Percentiles rank a stretch among this genome's conserved stretches.
Evolutionary conservation across 2,329 filamentous ascomycete genomes (phyloP).

Genomic region (Zasmidium cellare): DNA sequence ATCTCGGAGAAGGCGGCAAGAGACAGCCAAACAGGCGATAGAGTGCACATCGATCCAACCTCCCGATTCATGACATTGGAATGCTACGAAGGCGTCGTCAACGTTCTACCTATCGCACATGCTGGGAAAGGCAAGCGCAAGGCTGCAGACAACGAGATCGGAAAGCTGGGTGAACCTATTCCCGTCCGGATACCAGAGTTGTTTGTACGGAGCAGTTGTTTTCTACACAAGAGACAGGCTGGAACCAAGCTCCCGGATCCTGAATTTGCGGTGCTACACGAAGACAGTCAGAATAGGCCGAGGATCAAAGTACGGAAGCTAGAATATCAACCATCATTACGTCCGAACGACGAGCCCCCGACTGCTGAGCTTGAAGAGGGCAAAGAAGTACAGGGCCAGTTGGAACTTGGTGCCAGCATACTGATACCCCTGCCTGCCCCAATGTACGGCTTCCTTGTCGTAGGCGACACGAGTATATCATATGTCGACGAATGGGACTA

Average conservation of each 20-base stretch:
- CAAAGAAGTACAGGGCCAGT: slow-evolving; percentile 47
- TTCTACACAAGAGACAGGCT: slow-evolving; percentile 56
- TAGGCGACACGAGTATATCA: slow-evolving; percentile 68
- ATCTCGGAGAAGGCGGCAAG: slow-evolving; percentile 62
- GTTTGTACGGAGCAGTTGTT: slow-evolving; percentile 65
- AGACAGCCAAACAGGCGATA: slow-evolving; percentile 79
- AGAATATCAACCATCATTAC: slow-evolving; percentile 48
- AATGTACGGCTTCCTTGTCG: slow-evolving; percentile 49
- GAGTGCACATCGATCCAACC: slow-evolving; percentile 80
- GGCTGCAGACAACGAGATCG: slow-evolving; percentile 48
- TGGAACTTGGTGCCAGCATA: slow-evolving; percentile 62
- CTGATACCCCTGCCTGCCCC: slow-evolving; percentile 62
- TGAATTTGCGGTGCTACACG: slow-evolving; percentile 64
- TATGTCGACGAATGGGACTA: slow-evolving; percentile 77
- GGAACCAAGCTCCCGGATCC: slow-evolving; percentile 50
- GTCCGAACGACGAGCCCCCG: slow-evolving; percentile 47
- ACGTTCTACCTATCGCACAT: slow-evolving; percentile 61
- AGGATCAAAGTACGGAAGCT: slow-evolving; percentile 58
- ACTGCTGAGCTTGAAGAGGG: slow-evolving; percentile 56
- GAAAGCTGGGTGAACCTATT: slow-evolving; percentile 62
- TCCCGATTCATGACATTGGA: slow-evolving; percentile 67
- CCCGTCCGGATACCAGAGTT: slow-evolving; percentile 66
- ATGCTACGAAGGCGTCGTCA: slow-evolving; percentile 68
- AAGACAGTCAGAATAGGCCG: slow-evolving; percentile 59
- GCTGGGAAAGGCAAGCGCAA: slow-evolving; percentile 51